phyloP scores from a whole-genome alignment of 345 rosid species.

The Citropsis articulata region DNA sequence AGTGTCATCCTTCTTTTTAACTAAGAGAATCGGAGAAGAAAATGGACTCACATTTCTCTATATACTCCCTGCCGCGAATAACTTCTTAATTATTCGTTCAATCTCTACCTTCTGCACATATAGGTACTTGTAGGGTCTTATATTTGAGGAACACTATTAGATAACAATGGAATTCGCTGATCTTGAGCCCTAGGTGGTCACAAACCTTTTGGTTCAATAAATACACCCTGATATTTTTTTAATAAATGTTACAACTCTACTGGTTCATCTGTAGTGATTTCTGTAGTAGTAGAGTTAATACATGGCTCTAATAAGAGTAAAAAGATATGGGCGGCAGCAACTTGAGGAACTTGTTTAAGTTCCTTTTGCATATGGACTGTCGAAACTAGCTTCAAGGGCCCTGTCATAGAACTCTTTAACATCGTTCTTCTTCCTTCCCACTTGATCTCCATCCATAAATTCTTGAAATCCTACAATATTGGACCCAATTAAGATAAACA shows the following conservation, averaged over 20 bases:
- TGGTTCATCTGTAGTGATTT: background rate
- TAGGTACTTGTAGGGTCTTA: background rate
- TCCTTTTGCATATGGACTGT: background rate
- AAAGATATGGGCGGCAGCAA: background rate
- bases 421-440: background rate
- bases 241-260: background rate
- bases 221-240: background rate
- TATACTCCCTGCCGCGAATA: background rate
- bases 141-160: background rate
- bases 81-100: background rate
- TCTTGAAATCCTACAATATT: background rate
- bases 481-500: background rate
- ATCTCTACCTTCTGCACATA: background rate
- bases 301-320: background rate
- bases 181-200: background rate
- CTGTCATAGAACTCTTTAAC: background rate
- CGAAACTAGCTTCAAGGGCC: background rate
- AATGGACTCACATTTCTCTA: background rate
- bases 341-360: too few species aligned
- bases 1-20: background rate
- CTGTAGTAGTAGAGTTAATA: background rate
- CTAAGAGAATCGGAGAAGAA: background rate
- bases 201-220: background rate
- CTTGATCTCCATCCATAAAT: too few species aligned
- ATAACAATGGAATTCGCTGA: background rate